phyloP scores from a whole-genome alignment of 257 asterid species.

The Nicotiana tabacum region DNA sequence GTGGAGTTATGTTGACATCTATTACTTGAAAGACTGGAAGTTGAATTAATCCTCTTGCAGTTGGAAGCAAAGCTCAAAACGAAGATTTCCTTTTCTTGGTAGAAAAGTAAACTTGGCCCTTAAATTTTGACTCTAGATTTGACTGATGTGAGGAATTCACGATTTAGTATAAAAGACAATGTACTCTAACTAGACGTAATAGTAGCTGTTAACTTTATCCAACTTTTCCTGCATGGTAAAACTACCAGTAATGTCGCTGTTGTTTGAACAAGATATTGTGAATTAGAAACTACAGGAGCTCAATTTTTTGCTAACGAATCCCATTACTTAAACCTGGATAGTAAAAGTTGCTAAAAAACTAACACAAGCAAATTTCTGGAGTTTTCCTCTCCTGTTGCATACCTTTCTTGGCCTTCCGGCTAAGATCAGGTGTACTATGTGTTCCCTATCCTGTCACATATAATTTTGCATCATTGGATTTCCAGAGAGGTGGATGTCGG shows the following conservation, averaged over 20 bases:
- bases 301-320: not conserved
- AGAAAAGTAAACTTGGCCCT: not conserved
- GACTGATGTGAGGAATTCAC: not conserved
- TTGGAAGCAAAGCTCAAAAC: not conserved
- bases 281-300: not conserved
- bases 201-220: not conserved
- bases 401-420: conserved; percentile 24
- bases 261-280: not conserved
- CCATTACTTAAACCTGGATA: not conserved
- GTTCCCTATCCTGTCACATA: not conserved
- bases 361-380: not conserved
- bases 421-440: conserved; percentile 15
- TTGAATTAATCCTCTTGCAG: not conserved
- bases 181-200: not conserved
- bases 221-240: not conserved
- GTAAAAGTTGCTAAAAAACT: not conserved
- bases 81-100: not conserved
- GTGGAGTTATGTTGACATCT: not conserved
- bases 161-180: not conserved
- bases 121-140: not conserved
- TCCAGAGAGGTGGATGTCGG: not conserved
- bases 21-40: not conserved
- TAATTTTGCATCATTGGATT: not conserved
- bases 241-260: not conserved
- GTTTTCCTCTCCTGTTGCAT: conserved; percentile 1